These are phyloP conservation scores for Penicillium sp. DNA, from an alignment of 2,329 filamentous ascomycete genomes.

Conservation along the genomic window DNA sequence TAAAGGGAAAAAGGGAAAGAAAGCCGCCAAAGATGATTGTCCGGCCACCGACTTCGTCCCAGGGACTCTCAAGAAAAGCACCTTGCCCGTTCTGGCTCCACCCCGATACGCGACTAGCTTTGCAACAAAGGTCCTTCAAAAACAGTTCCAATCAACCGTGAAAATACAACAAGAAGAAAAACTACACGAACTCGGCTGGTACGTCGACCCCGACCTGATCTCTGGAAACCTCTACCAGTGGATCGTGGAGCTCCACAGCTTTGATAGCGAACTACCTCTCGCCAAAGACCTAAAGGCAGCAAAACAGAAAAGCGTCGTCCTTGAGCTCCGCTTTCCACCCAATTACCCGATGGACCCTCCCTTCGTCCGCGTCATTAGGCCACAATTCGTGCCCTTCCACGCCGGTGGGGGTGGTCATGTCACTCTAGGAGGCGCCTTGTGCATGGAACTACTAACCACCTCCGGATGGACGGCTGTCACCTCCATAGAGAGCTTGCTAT, in stretches of 20 bases:
- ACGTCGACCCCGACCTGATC: constrained; percentile 63
- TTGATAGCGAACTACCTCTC: constrained; percentile 64
- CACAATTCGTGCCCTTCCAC: constrained; percentile 68
- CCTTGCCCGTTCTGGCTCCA: constrained; percentile 60
- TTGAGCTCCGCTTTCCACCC: constrained; percentile 76
- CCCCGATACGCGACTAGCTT: constrained; percentile 60
- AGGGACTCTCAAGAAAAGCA: constrained; percentile 58
- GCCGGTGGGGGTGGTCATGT: constrained; percentile 79
- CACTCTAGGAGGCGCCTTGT: constrained; percentile 75
- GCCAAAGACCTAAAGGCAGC: constrained; percentile 66
- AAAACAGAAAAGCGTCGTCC: constrained; percentile 62
- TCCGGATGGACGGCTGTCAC: constrained; percentile 72
- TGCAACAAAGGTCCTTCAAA: constrained; percentile 60
- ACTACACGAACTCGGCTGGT: constrained; percentile 72
- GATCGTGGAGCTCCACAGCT: constrained; percentile 85
- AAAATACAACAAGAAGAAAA: constrained; percentile 59
- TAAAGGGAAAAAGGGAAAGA: not conserved
- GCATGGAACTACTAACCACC: constrained; percentile 79
- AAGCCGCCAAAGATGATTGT: not conserved
- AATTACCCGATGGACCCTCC: constrained; percentile 75
- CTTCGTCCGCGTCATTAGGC: constrained; percentile 76
- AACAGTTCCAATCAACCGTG: constrained; percentile 61
- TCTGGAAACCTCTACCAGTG: constrained; percentile 74
- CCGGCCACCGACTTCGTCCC: constrained; percentile 60
- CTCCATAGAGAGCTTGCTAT: constrained; percentile 71